A percentile compares a stretch with the other conserved stretches of the same genome.
Evolutionary conservation across 345 rosid genomes (phyloP).

Genomic region (Microthlaspi erraticum): DNA sequence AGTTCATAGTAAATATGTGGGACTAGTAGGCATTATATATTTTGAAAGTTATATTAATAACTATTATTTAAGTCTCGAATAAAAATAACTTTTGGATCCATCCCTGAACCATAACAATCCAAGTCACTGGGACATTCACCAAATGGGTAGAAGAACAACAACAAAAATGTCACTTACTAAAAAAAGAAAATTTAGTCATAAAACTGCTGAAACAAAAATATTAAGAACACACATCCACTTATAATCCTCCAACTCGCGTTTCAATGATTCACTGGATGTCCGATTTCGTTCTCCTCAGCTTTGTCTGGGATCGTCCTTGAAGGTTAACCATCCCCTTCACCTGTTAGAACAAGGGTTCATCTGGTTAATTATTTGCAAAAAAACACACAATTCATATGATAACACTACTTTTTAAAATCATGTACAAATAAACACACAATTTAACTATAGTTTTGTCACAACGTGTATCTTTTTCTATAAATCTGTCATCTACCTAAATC

Average conservation of each 20-base stretch:
- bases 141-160: background rate
- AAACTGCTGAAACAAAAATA: background rate
- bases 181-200: background rate
- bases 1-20: no score
- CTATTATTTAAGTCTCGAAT: background rate
- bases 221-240: background rate
- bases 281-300: slow-evolving; percentile 76
- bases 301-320: slow-evolving; percentile 53
- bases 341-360: no score
- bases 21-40: no score
- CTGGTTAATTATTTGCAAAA: no score
- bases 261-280: slow-evolving; percentile 66
- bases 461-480: no score
- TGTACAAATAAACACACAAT: no score
- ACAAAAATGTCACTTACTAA: background rate
- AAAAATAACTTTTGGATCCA: background rate
- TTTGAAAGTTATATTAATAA: no score
- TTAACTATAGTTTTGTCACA: no score
- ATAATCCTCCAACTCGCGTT: slow-evolving; percentile 6
- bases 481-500: no score
- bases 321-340: slow-evolving; percentile 53
- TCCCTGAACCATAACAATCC: background rate
- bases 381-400: no score
- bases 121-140: background rate
- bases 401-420: no score